Percentiles rank a stretch among this genome's conserved stretches.
These are phyloP conservation scores for Fusarium sp. DNA, from an alignment of 2,329 filamentous ascomycete genomes.

Conservation along the genomic window DNA sequence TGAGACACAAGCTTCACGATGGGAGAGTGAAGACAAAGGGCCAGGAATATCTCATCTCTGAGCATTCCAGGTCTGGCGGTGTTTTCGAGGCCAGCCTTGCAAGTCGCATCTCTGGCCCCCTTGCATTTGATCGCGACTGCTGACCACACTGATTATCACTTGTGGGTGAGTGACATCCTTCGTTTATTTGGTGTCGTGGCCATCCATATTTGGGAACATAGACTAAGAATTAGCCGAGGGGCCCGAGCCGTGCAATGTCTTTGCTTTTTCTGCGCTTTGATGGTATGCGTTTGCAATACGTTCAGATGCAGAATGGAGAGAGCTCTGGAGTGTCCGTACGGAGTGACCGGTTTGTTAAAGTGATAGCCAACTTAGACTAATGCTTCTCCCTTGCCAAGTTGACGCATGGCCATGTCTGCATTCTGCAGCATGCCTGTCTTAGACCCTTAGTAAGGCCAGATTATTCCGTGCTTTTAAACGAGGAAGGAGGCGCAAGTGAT, in stretches of 20 bases:
- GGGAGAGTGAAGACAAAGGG: conserved; percentile 16
- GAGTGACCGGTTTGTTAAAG: conserved; percentile 15
- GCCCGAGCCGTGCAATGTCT: conserved; percentile 29
- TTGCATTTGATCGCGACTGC: conserved; percentile 30
- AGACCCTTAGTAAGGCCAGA: conserved; percentile 24
- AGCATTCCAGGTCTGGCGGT: conserved; percentile 27
- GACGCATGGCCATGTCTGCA: conserved; percentile 13
- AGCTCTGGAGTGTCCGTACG: not conserved
- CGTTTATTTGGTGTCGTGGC: not conserved
- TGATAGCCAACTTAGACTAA: not conserved
- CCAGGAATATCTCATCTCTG: conserved; percentile 25
- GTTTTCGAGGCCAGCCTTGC: conserved; percentile 23
- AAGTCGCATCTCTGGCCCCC: conserved; percentile 24
- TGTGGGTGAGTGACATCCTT: conserved; percentile 5
- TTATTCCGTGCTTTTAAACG: conserved; percentile 12
- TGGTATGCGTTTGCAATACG: conserved; percentile 8
- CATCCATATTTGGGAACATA: conserved; percentile 10
- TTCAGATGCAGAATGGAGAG: not conserved
- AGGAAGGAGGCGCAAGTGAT: conserved; percentile 10
- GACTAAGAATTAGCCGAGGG: conserved; percentile 29
- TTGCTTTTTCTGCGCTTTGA: conserved; percentile 31
- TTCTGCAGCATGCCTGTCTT: conserved; percentile 35
- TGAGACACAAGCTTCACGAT: conserved; percentile 33
- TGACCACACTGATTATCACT: conserved; percentile 14
- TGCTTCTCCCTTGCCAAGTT: conserved; percentile 28